Base-by-base conservation (phyloP, 306 rosid genomes). In the Luffa aegyptiaca region DNA sequence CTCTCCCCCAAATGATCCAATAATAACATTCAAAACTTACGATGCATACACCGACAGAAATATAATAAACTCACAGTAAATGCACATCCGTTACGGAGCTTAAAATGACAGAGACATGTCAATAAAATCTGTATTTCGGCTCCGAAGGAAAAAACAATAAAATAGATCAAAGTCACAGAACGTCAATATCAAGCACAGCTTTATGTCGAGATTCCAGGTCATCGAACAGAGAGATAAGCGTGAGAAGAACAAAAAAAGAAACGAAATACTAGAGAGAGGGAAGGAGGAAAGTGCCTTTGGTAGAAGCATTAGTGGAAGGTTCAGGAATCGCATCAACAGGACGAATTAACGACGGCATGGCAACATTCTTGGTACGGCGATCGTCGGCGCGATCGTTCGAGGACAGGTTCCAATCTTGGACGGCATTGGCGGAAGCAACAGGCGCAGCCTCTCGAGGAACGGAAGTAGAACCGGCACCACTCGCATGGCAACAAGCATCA, bases 251-350 rank as follows among this genome's bases (percentile, higher is more conserved):
- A 31, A 48, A 20, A 20, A 58, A 26, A 79, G 17, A 8, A 13
- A 13, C n/a, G n/a, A 45, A 37, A 41, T n/a, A 8, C 35, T 8
- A 39, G 64, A 26, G 5, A 26, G 64, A 58, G 79, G 52, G n/a
- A 37, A 73, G 56, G 14, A 57, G 69, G 62, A 59, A 37, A 65
- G 79, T 56, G 84, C 98, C 98, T 85, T 92, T 87, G 21, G 92
- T 26, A 56, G 97, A 80, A 51, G 86, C 86, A 83, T 85, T 88
- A 26, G 91, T 75, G 79, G 97, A 83, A 65, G 97, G 75, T 83
- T 88, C 89, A 1, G 93, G 84, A 69, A 88, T 68, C 37, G 85
- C 70, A 80, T 82, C 89, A 35, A 79, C 82, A 0, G 90, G 73
- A 36, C 85, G 86, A 88, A 88, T 81, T 85, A 91, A 59, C 36